Base-by-base conservation (phyloP, 2,329 filamentous ascomycete genomes). In the Stagonosporopsis rhizophila region DNA sequence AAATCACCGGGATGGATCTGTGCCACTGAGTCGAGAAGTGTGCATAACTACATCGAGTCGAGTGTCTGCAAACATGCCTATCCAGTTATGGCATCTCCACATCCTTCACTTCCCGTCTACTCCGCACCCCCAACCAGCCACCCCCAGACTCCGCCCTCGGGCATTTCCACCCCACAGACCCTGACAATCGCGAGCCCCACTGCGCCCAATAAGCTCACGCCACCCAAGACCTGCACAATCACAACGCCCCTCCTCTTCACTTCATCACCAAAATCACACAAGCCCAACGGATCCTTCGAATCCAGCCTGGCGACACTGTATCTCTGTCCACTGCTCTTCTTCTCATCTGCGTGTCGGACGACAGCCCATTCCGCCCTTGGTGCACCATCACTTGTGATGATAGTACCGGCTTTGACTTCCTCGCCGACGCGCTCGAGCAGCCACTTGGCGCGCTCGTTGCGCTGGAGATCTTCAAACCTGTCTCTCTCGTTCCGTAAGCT, bases 201-300 rank as follows among this genome's bases (percentile, higher is more conserved):
- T 14, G 89, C 90, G 3, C 91, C 89, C 3, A 96, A 73, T 25
- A 95, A 78, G 0, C 92, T 88, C 49, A 92, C 80, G 47, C 89
- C 87, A 14, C 91, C 89, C 20, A 93, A 75, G 6, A 96, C 79
- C 71, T 93, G 89, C 34, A 96, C 78, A 0, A 89, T 83, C 42
- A 89, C 75, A 79, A 87, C 87, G 0, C 90, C 85, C 41, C 83
- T 84, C 40, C 83, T 82, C 64, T 83, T 87, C 35, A 96, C 69
- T 32, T 86, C 84, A 19, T 89, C 86, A 2, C 85, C 85, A 61
- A 92, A 83, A 59, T 87, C 82, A 47, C 96, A 81, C 32, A 96
- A 74, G 0, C 92, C 92, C 0, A 96, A 80, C 0, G 93, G 93
- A 73, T 97, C 93, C 56, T 90, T 83, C 30, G 86, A 82, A 64